A percentile compares a stretch with the other conserved stretches of the same genome.
These are phyloP conservation scores for Trypanosomatidae sp. DNA, from an alignment of 208 protist genomes.

Conservation along the genomic window DNA sequence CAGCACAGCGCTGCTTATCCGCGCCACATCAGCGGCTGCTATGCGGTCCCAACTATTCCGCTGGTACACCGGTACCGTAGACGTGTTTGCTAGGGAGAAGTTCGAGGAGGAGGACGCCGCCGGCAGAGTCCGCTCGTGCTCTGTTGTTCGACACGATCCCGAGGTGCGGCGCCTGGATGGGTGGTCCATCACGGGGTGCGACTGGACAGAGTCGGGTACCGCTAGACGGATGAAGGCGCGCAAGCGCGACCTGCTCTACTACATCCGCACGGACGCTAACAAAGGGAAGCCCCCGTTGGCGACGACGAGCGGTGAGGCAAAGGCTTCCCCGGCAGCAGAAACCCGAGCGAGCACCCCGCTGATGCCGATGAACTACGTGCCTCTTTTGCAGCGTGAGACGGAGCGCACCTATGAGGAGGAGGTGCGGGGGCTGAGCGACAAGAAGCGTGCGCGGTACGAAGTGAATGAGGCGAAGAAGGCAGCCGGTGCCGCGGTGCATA, in stretches of 20 bases:
- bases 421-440: slow-evolving; percentile 53
- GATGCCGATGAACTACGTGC: slow-evolving; percentile 39
- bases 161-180: slow-evolving; percentile 23
- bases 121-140: neutral
- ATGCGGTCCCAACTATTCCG: slow-evolving; percentile 69
- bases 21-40: slow-evolving; percentile 40
- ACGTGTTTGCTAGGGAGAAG: slow-evolving; percentile 18
- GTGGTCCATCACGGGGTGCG: slow-evolving; percentile 71
- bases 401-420: slow-evolving; percentile 84
- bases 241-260: slow-evolving; percentile 43
- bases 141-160: slow-evolving; percentile 8
- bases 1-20: slow-evolving; percentile 64
- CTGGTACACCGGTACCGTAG: slow-evolving; percentile 53
- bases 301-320: neutral
- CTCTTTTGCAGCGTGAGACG: slow-evolving; percentile 67
- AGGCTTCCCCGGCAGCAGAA: too few relatives aligned
- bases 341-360: neutral
- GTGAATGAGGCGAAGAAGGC: slow-evolving; percentile 76
- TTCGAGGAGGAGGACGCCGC: neutral
- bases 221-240: slow-evolving; percentile 48
- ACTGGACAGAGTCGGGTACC: slow-evolving; percentile 74
- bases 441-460: slow-evolving; percentile 75
- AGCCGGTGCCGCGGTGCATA: slow-evolving; percentile 14
- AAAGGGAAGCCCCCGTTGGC: neutral
- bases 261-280: slow-evolving; percentile 12